Evolutionary conservation across 768 basidiomycete genomes (phyloP).

Genomic region (Dacryopinax primogenitus): DNA sequence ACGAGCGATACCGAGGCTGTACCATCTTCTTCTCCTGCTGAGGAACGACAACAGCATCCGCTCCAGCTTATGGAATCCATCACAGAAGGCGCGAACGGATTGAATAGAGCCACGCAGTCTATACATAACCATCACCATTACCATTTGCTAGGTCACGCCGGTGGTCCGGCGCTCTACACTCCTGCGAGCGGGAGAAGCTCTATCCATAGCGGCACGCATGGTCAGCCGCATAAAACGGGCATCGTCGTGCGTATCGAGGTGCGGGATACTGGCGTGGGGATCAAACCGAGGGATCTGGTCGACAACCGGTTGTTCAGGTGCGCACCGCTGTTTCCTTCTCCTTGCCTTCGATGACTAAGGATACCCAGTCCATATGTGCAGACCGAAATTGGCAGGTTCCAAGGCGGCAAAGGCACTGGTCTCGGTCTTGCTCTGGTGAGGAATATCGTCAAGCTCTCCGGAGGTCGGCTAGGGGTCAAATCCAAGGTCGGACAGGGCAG

Average conservation of each 20-base stretch:
- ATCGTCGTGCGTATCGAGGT: slow-evolving; percentile 33
- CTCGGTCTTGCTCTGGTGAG: slow-evolving; percentile 33
- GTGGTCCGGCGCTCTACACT: neutral
- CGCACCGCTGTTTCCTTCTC: neutral
- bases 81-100: neutral
- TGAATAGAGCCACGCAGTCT: too few relatives aligned
- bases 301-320: slow-evolving; percentile 23
- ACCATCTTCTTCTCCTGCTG: neutral
- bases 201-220: slow-evolving; percentile 13
- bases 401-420: slow-evolving; percentile 36
- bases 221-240: slow-evolving; percentile 7
- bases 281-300: slow-evolving; percentile 28
- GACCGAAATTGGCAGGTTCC: slow-evolving; percentile 33
- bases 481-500: slow-evolving; percentile 43
- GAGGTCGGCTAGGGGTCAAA: slow-evolving; percentile 33
- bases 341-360: neutral
- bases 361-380: slow-evolving; percentile 24
- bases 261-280: slow-evolving; percentile 33
- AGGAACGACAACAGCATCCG: neutral
- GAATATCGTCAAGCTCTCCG: slow-evolving; percentile 32
- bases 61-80: neutral
- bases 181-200: slow-evolving; percentile 1
- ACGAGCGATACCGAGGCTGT: neutral
- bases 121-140: too few relatives aligned
- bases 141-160: neutral